Percentiles rank a stretch among this genome's conserved stretches.
Evolutionary conservation across 495 filamentous ascomycete genomes (phyloP).

Genomic region (Aspergillus bertholletiae): DNA sequence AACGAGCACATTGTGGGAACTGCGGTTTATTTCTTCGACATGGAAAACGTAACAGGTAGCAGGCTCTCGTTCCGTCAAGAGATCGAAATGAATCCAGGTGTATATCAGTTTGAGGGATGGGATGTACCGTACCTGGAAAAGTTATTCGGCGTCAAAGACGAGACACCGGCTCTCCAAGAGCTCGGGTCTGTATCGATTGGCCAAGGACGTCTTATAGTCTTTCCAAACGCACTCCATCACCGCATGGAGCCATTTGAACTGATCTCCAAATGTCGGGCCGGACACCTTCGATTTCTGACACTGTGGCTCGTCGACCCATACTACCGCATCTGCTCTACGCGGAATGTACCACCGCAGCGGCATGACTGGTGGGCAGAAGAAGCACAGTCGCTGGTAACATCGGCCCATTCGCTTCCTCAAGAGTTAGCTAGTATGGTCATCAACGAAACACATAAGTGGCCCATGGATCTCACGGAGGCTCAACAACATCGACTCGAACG

Average conservation of each 20-base stretch:
- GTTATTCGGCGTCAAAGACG: not conserved
- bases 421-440: not conserved
- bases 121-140: not conserved
- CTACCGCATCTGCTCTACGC: slow-evolving; percentile 15
- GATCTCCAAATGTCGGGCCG: not conserved
- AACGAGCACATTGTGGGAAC: slow-evolving; percentile 17
- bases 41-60: slow-evolving; percentile 5
- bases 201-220: slow-evolving; percentile 7
- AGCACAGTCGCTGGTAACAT: not conserved
- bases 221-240: slow-evolving; percentile 7
- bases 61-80: not conserved
- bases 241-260: slow-evolving; percentile 3
- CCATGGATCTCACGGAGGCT: not conserved
- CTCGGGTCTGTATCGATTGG: slow-evolving; percentile 1
- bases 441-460: not conserved
- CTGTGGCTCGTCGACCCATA: slow-evolving; percentile 12
- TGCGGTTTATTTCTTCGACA: slow-evolving; percentile 7
- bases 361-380: slow-evolving; percentile 14
- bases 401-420: not conserved
- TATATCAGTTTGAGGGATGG: too few species aligned
- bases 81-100: too few species aligned
- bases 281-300: not conserved
- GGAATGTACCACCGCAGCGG: slow-evolving; percentile 12
- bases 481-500: not conserved
- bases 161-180: not conserved